phyloP scores from a whole-genome alignment of 1,284 basidiomycete species.

The Ceratobasidium sp. region DNA sequence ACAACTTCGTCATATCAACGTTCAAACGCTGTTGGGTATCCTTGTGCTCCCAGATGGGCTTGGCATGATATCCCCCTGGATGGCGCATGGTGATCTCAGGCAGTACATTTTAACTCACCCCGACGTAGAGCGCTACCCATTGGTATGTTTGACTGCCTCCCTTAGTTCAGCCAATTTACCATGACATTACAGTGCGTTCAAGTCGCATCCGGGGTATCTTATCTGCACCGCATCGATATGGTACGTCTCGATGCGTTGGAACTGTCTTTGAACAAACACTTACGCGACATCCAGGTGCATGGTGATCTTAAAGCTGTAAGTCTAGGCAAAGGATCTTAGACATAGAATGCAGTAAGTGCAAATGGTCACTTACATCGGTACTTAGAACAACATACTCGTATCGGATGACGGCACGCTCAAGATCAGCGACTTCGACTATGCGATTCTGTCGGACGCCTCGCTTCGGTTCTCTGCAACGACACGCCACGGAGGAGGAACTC shows the following conservation, averaged over 20 bases:
- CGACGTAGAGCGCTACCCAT: background rate
- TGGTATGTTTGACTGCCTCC: background rate
- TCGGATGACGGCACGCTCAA: background rate
- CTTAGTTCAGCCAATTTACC: too few relatives aligned
- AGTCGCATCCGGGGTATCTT: background rate
- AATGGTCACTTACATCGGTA: too few relatives aligned
- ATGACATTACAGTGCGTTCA: background rate
- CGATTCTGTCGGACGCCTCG: background rate
- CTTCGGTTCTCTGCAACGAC: background rate
- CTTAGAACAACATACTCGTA: background rate
- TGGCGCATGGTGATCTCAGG: background rate
- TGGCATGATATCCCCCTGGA: slow-evolving; percentile 7
- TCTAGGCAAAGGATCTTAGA: background rate
- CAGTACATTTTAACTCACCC: background rate
- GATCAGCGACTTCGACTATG: background rate
- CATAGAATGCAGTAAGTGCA: too few relatives aligned
- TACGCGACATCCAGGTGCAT: background rate
- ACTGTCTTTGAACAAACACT: background rate
- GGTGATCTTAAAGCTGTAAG: slow-evolving; percentile 24
- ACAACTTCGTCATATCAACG: background rate
- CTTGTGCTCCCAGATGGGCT: background rate
- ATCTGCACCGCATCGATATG: background rate
- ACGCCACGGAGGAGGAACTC: background rate
- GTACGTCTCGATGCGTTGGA: background rate
- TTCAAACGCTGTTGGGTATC: background rate